These are phyloP conservation scores for Tripterygium wilfordii DNA, from an alignment of 177 flowering plant genomes.

Conservation along the genomic window DNA sequence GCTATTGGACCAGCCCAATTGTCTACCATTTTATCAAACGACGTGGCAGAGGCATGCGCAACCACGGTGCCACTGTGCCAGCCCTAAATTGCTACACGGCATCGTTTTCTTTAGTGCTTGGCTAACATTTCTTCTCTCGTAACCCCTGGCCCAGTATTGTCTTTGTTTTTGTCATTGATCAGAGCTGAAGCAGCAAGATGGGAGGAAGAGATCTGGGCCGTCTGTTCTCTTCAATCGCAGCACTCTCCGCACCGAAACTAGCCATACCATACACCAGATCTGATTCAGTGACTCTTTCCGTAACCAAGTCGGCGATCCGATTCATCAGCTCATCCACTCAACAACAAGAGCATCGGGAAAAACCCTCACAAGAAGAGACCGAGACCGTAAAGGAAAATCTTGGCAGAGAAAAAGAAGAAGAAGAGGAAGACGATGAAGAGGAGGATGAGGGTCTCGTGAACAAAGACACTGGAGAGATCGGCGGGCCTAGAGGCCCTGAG, in stretches of 20 bases:
- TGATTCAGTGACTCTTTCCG: slow-evolving; percentile 1
- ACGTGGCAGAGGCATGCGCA: no score
- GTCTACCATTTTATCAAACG: no score
- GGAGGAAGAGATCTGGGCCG: slow-evolving; percentile 25
- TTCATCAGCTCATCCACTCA: slow-evolving; percentile 22
- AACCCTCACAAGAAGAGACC: slow-evolving; percentile 2
- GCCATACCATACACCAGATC: slow-evolving; percentile 6
- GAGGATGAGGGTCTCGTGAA: slow-evolving; percentile 34
- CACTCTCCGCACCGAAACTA: slow-evolving; percentile 9
- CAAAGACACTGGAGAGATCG: slow-evolving; percentile 66
- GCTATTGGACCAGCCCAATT: no score
- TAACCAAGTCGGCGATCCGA: slow-evolving; percentile 16
- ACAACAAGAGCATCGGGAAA: background rate
- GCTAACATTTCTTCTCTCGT: no score
- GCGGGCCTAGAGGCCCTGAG: slow-evolving; percentile 89
- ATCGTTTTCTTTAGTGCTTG: no score
- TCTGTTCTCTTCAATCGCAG: slow-evolving; percentile 18
- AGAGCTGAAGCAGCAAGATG: slow-evolving; percentile 8
- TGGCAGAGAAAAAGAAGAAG: slow-evolving; percentile 5
- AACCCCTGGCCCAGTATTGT: no score
- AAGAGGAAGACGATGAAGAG: slow-evolving; percentile 26
- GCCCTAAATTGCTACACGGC: no score
- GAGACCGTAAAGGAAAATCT: background rate
- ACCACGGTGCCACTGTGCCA: no score
- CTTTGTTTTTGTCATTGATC: background rate